Evolutionary conservation across 768 basidiomycete genomes (phyloP), one percentile per base, ranked within the genome.

Genomic region (Imleria badia): DNA sequence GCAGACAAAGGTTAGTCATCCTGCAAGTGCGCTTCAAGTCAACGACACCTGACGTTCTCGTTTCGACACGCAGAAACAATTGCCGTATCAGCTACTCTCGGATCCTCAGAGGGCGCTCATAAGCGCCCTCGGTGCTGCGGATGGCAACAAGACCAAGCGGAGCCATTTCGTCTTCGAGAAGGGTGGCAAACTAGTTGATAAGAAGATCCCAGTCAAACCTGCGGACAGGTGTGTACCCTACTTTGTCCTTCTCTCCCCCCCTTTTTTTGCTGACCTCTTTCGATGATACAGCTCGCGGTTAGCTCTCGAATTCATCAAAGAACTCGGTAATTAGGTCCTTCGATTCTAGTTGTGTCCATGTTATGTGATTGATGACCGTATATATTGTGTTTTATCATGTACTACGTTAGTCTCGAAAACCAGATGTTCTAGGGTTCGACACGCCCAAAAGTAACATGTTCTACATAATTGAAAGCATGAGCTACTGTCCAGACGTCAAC

Each of bases 101-200:
- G 95, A 98, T 69, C 91, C 87, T n/a, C 84, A 93, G 67, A 83
- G 86, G 44, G 68, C 77, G 22, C 77, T 98, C 30, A 91, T 98
- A 60, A 78, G 80, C 33, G 88, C 85, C 3, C 79, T 98, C 26
- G 95, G 94, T 15, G 91, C 91, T 14, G 86, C 80, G 0, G 82
- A 82, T 34, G 85, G 86, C 10, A 89, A 86, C 34, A 90, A 84
- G 75, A 92, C 91, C 48, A 91, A 91, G 74, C 84, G 95, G 14
- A 94, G 91, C 60, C 94, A 96, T 71, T 97, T 96, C 71, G 83
- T 98, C 61, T 96, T 98, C 62, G 90, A 84, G 61, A 89, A 91
- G 70, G 94, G 92, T 7, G 95, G 94, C 2, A 91, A 91, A 70
- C 77, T 98, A 40, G 72, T 96, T 5, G 87, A 95, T 15, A 91